phyloP scores from a whole-genome alignment of 2,329 filamentous ascomycete genomes.

The Scytalidium lignicola region DNA sequence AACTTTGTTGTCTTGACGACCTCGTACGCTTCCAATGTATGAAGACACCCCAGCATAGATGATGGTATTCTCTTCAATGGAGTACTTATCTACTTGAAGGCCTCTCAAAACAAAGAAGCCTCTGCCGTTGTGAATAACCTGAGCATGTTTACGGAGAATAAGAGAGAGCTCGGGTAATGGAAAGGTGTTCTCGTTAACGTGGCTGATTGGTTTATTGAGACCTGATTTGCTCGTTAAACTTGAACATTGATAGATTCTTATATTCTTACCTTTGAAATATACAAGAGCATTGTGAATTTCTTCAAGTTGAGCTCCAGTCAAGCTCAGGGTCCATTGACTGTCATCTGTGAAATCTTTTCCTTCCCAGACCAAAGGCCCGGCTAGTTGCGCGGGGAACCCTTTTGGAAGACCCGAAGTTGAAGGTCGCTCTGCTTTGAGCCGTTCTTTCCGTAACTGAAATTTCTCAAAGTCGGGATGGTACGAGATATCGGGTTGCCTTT shows the following conservation, averaged over 20 bases:
- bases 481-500: slow-evolving; percentile 49
- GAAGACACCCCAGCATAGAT: slow-evolving; percentile 38
- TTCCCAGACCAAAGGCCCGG: slow-evolving; percentile 2
- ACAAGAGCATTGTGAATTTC: slow-evolving; percentile 41
- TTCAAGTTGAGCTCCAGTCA: slow-evolving; percentile 40
- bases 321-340: slow-evolving; percentile 45
- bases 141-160: slow-evolving; percentile 28
- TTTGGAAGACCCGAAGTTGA: slow-evolving; percentile 26
- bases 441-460: slow-evolving; percentile 45
- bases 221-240: slow-evolving; percentile 2
- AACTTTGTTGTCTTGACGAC: slow-evolving; percentile 37
- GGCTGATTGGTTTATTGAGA: slow-evolving; percentile 27
- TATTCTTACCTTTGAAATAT: slow-evolving; percentile 31
- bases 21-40: slow-evolving; percentile 34
- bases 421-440: slow-evolving; percentile 36
- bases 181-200: slow-evolving; percentile 40
- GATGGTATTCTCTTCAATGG: slow-evolving; percentile 32
- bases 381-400: background rate
- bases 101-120: slow-evolving; percentile 41
- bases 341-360: slow-evolving; percentile 5
- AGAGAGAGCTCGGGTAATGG: slow-evolving; percentile 32
- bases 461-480: slow-evolving; percentile 51
- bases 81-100: slow-evolving; percentile 38
- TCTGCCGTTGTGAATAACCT: slow-evolving; percentile 32
- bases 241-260: background rate